A percentile compares a stretch with the other conserved stretches of the same genome.
Evolutionary conservation across 805 yeast species (phyloP).

Genomic region (Hanseniaspora lindneri): DNA sequence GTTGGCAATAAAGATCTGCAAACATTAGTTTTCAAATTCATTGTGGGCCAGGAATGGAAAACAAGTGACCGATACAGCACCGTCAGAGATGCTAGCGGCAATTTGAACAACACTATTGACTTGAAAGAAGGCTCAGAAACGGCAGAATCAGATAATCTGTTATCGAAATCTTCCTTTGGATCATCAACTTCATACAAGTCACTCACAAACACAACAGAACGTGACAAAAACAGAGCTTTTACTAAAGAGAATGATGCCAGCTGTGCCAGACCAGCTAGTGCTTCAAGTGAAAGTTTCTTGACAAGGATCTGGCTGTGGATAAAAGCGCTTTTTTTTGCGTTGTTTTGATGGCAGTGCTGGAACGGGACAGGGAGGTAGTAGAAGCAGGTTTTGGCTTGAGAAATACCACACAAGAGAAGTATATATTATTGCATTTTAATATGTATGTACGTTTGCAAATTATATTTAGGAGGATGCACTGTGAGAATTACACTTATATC

Average conservation of each 20-base stretch:
- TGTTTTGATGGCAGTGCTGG: not conserved
- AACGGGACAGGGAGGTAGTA: too few species aligned
- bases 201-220: not conserved
- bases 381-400: too few species aligned
- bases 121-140: not conserved
- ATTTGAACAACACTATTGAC: conserved; percentile 1
- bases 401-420: too few species aligned
- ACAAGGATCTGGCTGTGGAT: conserved; percentile 8
- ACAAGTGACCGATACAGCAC: not conserved
- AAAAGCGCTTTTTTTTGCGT: not conserved
- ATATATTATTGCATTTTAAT: too few species aligned
- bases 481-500: too few species aligned
- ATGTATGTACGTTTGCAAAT: too few species aligned
- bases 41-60: not conserved
- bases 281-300: conserved; percentile 1
- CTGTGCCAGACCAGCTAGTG: conserved; percentile 5
- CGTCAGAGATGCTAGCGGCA: not conserved
- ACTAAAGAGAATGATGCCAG: not conserved
- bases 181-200: not conserved
- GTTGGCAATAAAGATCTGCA: not conserved
- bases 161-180: not conserved
- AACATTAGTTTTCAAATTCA: conserved; percentile 4
- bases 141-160: not conserved
- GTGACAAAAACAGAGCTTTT: not conserved
- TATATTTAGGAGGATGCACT: too few species aligned